Percentiles rank a stretch among this genome's conserved stretches.
phyloP scores from a whole-genome alignment of 495 filamentous ascomycete genomes.

The Apodospora peruviana region DNA sequence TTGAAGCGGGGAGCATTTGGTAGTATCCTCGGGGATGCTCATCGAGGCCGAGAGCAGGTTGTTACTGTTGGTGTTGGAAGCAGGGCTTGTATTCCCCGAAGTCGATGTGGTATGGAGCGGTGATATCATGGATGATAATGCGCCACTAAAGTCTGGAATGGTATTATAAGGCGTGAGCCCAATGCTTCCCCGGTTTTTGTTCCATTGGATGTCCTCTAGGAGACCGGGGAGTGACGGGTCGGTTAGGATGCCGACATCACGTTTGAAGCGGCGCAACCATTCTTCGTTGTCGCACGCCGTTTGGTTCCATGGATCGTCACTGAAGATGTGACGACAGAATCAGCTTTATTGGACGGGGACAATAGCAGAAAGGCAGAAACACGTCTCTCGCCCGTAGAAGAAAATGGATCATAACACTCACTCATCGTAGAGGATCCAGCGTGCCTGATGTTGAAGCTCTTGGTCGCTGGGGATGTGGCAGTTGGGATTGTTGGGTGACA shows the following conservation, averaged over 20 bases:
- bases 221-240: slow-evolving; percentile 40
- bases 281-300: slow-evolving; percentile 68
- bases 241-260: slow-evolving; percentile 51
- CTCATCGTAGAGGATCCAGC: slow-evolving; percentile 54
- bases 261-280: slow-evolving; percentile 67
- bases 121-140: too few species aligned
- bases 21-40: slow-evolving; percentile 29
- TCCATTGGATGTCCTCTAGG: slow-evolving; percentile 30
- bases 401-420: slow-evolving; percentile 30
- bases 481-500: slow-evolving; percentile 49
- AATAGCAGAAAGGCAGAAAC: neutral
- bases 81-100: neutral
- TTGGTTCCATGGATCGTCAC: slow-evolving; percentile 68
- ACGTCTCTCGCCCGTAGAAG: too few species aligned
- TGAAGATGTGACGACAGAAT: slow-evolving; percentile 17
- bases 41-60: neutral
- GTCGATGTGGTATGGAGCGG: neutral
- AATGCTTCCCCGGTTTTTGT: slow-evolving; percentile 33
- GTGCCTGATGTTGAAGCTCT: slow-evolving; percentile 49
- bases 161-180: slow-evolving; percentile 45
- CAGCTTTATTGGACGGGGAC: neutral
- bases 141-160: slow-evolving; percentile 17
- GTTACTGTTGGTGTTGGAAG: neutral
- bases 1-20: slow-evolving; percentile 35
- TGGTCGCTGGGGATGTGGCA: slow-evolving; percentile 48